Base-by-base conservation (phyloP, 2,329 filamentous ascomycete species). In the Coniosporium tulheliwenetii region DNA sequence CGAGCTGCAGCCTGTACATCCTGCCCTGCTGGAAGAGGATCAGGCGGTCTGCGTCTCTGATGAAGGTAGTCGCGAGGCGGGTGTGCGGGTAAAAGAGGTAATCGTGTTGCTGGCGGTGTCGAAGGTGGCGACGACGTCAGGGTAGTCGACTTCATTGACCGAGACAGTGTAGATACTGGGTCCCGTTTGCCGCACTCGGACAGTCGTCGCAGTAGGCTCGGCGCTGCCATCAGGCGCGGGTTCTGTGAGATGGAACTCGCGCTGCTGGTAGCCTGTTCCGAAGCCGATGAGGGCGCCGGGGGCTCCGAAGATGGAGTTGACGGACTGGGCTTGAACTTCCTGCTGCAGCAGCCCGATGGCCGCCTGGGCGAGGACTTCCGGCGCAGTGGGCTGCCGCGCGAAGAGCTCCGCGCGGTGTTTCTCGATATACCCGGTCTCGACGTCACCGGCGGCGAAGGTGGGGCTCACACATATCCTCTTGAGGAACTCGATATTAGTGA, bases 401-500 rank as follows among this genome's bases (percentile, higher is more conserved):
- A 96, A 96, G 1, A 98, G 71, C 48, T 86, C 81, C 9, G 77
- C 71, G 44, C 75, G 73, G 64, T 93, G 81, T 59, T 93, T 94
- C 41, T 87, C 79, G 48, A 98, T 96, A 57, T 94, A 98, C 1
- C 89, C 89, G 0, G 91, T 98, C 61, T 98, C 89, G 10, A 98
- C 86, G 14, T 91, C 77, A 8, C 89, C 91, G 9, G 73, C 73
- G 42, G 93, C 73, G 54, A 98, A 98, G 39, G 81, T 84, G 0
- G 75, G 72, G 44, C 82, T 86, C 37, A 77, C 73, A 57, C 86
- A 94, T 42, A 95, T 71, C 8, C 79, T 74, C 66, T 96, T 96
- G 44, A 98, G 65, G 55, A 98, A 98, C 59, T 96, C 91, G 45
- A 98, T 87, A 56, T 98, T 98, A 5, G 91, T 98, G 55, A 84